Conservation (phyloP, 176 grass and related monocot species). For the Lolium rigidum region DNA sequence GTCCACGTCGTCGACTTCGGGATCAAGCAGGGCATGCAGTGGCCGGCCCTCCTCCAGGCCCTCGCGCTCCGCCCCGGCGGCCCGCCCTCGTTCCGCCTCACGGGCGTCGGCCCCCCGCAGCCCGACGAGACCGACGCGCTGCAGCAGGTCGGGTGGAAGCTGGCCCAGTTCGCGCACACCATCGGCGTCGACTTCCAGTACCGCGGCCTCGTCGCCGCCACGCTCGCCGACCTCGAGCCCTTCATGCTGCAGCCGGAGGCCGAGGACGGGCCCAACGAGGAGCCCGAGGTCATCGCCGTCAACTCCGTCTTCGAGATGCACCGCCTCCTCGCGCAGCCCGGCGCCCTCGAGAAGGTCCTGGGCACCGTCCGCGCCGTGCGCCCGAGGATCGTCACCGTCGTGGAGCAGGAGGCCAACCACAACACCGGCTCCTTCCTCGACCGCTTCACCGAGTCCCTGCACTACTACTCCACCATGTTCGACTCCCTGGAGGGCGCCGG, state of each 20-base stretch:
- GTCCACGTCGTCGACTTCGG: constrained; percentile 97
- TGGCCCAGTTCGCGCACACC: constrained; percentile 76
- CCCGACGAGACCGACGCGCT: constrained; percentile 77
- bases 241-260: constrained; percentile 69
- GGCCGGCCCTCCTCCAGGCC: constrained; percentile 91
- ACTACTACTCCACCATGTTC: constrained; percentile 99
- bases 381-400: constrained; percentile 85
- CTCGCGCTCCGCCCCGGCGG: constrained; percentile 88
- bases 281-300: constrained; percentile 81
- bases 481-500: constrained; percentile 81
- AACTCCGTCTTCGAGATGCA: constrained; percentile 94
- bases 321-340: constrained; percentile 68
- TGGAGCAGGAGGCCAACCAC: constrained; percentile 94
- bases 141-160: constrained; percentile 89
- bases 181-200: constrained; percentile 94
- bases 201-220: constrained; percentile 71
- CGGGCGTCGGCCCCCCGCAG: constrained; percentile 85
- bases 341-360: constrained; percentile 86
- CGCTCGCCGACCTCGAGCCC: constrained; percentile 84
- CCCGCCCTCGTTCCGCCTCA: constrained; percentile 78
- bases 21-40: constrained; percentile 98
- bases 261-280: constrained; percentile 39
- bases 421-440: constrained; percentile 78
- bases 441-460: constrained; percentile 88
- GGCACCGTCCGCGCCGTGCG: constrained; percentile 68